Evolutionary conservation across 495 filamentous ascomycete genomes (phyloP), one percentile per base, ranked within the genome.

Genomic region (Rusavskia elegans): DNA sequence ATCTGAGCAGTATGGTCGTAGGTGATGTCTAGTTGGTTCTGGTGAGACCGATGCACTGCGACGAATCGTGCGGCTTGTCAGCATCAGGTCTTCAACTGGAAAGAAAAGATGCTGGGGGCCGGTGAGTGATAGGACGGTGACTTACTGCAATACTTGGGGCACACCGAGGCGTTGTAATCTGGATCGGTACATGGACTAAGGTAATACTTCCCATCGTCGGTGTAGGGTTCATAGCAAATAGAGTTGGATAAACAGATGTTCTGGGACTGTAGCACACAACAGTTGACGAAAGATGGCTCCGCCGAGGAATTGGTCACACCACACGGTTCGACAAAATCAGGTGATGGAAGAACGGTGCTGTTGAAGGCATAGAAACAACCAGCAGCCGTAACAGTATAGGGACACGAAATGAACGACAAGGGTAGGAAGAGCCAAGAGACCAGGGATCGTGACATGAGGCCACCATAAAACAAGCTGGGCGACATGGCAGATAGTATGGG

Each of bases 91-190:
- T 27, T 27, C 25, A 20, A 11, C 11, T 29, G n/a, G n/a, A n/a
- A n/a, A n/a, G n/a, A n/a, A n/a, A n/a, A n/a, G n/a, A n/a, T n/a
- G n/a, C 10, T 6, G 3, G 3, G 25, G 27, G 20, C 14, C 10
- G 36, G 6, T 42, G 17, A 42, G 2, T 30, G 25, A 5, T 10
- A n/a, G n/a, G 39, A 23, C 39, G 25, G n/a, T 10, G 8, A 50
- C 17, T 39, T 42, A 54, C 51, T 48, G 30, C 55, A 57, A 13
- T 57, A 54, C 17, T 35, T 20, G 23, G 55, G 55, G 44, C 55
- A 54, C 32, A 50, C 51, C 23, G 46, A 38, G 19, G 46, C 45
- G 25, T 30, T 57, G 17, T 50, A 57, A 21, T 23, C 38, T 19
- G 44, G 20, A 46, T 54, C 51, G 8, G 55, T 50, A 20, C 51